Evolutionary conservation across 805 yeast genomes (phyloP).

Genomic region (Starmerella geochares): DNA sequence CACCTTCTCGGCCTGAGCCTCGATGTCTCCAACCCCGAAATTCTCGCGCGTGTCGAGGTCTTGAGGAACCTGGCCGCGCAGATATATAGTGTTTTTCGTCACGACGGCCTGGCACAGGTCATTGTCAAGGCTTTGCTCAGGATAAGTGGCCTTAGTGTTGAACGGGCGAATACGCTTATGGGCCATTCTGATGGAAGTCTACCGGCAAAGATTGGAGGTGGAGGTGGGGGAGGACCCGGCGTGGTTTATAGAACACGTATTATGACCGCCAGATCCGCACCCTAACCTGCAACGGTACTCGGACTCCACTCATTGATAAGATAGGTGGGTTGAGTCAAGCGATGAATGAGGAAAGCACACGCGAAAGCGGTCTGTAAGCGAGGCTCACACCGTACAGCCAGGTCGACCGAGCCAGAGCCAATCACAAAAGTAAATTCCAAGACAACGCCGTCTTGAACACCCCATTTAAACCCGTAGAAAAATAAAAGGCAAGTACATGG

Average conservation of each 20-base stretch:
- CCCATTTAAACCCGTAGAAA: no score
- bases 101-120: constrained; percentile 24
- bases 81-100: constrained; percentile 19
- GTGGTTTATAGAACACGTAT: not conserved
- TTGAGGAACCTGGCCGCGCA: constrained; percentile 24
- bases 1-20: constrained; percentile 22
- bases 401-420: no score
- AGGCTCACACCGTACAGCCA: no score
- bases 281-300: not conserved
- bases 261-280: not conserved
- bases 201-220: no score
- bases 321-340: not conserved
- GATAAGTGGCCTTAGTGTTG: constrained; percentile 21
- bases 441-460: no score
- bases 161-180: constrained; percentile 22
- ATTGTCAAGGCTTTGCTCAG: constrained; percentile 22
- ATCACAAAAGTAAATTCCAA: no score
- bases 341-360: not conserved
- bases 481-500: no score
- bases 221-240: no score
- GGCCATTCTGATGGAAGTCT: constrained; percentile 9
- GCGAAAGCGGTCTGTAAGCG: not conserved
- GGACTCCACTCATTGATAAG: not conserved
- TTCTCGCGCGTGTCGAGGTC: constrained; percentile 23
- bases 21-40: constrained; percentile 22